Conservation (phyloP, 768 basidiomycete genomes). For the Neoboletus magnificus region DNA sequence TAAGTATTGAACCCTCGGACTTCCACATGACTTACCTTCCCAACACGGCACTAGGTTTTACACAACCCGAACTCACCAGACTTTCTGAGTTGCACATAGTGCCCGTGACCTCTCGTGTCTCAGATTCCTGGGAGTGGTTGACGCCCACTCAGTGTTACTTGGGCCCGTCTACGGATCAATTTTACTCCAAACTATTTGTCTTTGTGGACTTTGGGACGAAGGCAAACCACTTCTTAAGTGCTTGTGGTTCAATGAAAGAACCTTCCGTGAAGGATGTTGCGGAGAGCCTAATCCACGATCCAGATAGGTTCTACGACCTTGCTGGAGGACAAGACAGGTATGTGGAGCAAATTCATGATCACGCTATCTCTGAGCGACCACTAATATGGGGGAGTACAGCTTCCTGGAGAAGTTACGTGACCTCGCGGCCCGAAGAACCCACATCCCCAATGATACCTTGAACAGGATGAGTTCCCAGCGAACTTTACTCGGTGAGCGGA, state of each 20-base stretch:
- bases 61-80: not conserved
- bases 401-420: not conserved
- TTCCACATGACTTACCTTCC: not conserved
- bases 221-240: constrained; percentile 76
- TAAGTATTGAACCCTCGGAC: not conserved
- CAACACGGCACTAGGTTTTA: not conserved
- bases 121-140: not conserved
- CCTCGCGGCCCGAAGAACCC: not conserved
- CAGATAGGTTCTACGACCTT: constrained; percentile 61
- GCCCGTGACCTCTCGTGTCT: not conserved
- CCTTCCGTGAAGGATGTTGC: constrained; percentile 79
- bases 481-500: not conserved
- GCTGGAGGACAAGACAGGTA: constrained; percentile 66
- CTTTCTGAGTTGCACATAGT: not conserved
- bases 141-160: not conserved
- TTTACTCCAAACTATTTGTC: too few relatives aligned
- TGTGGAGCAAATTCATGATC: not conserved
- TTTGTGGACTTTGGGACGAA: constrained; percentile 77
- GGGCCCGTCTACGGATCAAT: constrained; percentile 31
- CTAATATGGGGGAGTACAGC: not conserved
- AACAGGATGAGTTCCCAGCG: not conserved
- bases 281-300: constrained; percentile 59
- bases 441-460: not conserved
- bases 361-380: not conserved
- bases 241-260: constrained; percentile 79